Evolutionary conservation across 176 grass and related monocot species (phyloP).

Genomic region (Zizania latifolia): DNA sequence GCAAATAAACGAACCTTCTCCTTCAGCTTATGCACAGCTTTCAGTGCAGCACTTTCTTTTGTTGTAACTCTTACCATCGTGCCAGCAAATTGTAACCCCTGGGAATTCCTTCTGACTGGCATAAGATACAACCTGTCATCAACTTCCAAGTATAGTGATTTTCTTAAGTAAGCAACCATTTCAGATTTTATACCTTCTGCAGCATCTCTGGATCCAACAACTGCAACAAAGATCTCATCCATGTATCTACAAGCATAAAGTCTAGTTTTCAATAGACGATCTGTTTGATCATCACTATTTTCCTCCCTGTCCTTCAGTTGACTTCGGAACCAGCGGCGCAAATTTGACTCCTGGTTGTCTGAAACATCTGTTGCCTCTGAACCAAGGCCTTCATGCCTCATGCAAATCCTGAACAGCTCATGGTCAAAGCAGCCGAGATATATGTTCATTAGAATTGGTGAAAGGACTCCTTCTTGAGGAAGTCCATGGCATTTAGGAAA

Average conservation of each 20-base stretch:
- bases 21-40: slow-evolving; percentile 82
- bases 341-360: slow-evolving; percentile 42
- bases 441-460: slow-evolving; percentile 89
- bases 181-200: slow-evolving; percentile 65
- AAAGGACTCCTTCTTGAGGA: slow-evolving; percentile 85
- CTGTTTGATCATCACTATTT: slow-evolving; percentile 18
- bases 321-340: slow-evolving; percentile 74
- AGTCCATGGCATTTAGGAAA: slow-evolving; percentile 86
- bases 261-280: slow-evolving; percentile 30
- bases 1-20: slow-evolving; percentile 73
- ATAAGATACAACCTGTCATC: slow-evolving; percentile 41
- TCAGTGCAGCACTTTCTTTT: slow-evolving; percentile 52
- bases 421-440: slow-evolving; percentile 78
- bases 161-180: slow-evolving; percentile 55
- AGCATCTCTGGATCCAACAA: slow-evolving; percentile 56
- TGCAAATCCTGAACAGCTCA: slow-evolving; percentile 70
- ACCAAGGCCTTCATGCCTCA: slow-evolving; percentile 77
- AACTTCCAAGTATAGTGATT: slow-evolving; percentile 60
- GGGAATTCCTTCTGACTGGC: slow-evolving; percentile 36
- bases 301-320: slow-evolving; percentile 56
- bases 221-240: slow-evolving; percentile 91
- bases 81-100: slow-evolving; percentile 71
- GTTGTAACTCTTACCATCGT: slow-evolving; percentile 33
- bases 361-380: slow-evolving; percentile 19
- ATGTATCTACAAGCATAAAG: slow-evolving; percentile 81